Evolutionary conservation across 345 rosid species (phyloP).

Genomic region (Luvunga scandens): DNA sequence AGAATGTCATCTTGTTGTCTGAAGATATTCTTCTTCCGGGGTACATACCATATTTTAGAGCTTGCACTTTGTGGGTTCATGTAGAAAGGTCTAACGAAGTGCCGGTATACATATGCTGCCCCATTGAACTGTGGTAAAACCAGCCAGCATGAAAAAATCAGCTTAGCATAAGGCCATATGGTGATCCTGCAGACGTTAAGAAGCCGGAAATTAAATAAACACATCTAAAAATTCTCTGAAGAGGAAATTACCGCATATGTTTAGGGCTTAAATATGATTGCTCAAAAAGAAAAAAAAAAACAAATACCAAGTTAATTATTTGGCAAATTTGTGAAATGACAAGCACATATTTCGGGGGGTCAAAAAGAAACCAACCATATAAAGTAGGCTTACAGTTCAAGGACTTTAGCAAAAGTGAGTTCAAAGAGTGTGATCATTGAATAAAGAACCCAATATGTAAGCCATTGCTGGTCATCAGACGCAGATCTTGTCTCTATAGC

Average conservation of each 20-base stretch:
- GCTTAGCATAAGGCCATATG: slow-evolving; percentile 74
- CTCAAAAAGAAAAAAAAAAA: background rate
- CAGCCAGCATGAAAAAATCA: slow-evolving; percentile 71
- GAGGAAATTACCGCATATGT: background rate
- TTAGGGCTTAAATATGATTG: background rate
- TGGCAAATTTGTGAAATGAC: background rate
- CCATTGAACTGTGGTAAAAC: slow-evolving; percentile 86
- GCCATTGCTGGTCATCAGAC: slow-evolving; percentile 74
- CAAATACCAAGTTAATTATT: background rate
- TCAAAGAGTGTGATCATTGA: slow-evolving; percentile 73
- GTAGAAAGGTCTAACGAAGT: slow-evolving; percentile 68
- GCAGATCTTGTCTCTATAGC: slow-evolving; percentile 71
- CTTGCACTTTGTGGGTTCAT: slow-evolving; percentile 49
- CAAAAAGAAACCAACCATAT: too few species aligned
- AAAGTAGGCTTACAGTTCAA: slow-evolving; percentile 43
- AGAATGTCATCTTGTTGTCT: slow-evolving; percentile 61
- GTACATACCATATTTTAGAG: slow-evolving; percentile 74
- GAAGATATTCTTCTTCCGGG: slow-evolving; percentile 52
- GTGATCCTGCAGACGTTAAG: slow-evolving; percentile 55
- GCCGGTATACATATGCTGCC: slow-evolving; percentile 70
- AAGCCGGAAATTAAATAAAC: background rate
- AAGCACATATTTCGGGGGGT: background rate
- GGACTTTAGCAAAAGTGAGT: slow-evolving; percentile 61
- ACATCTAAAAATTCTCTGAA: background rate
- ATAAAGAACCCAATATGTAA: slow-evolving; percentile 86